These are phyloP conservation scores for Peronospora farinosa DNA, from an alignment of 352 stramenopile species.

Conservation along the genomic window DNA sequence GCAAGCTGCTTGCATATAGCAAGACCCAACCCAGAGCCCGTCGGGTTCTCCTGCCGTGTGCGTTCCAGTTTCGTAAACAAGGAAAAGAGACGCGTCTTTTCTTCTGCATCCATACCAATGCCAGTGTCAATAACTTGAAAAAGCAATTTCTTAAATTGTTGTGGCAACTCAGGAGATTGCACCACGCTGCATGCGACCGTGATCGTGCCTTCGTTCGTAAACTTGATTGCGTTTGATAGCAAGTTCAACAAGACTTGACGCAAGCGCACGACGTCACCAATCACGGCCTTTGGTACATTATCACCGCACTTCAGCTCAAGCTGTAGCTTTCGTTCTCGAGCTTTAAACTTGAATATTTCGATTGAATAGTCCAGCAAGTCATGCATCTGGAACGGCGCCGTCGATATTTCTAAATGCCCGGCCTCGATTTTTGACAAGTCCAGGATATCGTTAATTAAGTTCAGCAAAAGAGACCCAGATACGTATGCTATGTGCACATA, in stretches of 20 bases:
- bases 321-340: conserved; percentile 73
- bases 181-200: conserved; percentile 62
- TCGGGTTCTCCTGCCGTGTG: conserved; percentile 75
- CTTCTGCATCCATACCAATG: conserved; percentile 65
- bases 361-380: conserved; percentile 78
- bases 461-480: conserved; percentile 22
- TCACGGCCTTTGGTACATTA: conserved; percentile 54
- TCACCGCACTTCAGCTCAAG: conserved; percentile 60
- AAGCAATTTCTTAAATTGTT: conserved; percentile 51
- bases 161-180: conserved; percentile 43
- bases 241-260: conserved; percentile 63
- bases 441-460: conserved; percentile 25
- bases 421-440: conserved; percentile 88
- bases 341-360: conserved; percentile 86
- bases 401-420: conserved; percentile 82
- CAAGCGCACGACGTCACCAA: conserved; percentile 69
- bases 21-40: conserved; percentile 69
- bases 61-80: conserved; percentile 74
- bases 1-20: conserved; percentile 83
- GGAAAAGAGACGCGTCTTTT: conserved; percentile 69
- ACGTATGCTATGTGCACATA: conserved; percentile 71
- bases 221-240: conserved; percentile 58
- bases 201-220: conserved; percentile 71
- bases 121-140: conserved; percentile 83
- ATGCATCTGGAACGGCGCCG: conserved; percentile 69